Base-by-base conservation (phyloP, 345 rosid genomes). In the Syzygium oleosum region DNA sequence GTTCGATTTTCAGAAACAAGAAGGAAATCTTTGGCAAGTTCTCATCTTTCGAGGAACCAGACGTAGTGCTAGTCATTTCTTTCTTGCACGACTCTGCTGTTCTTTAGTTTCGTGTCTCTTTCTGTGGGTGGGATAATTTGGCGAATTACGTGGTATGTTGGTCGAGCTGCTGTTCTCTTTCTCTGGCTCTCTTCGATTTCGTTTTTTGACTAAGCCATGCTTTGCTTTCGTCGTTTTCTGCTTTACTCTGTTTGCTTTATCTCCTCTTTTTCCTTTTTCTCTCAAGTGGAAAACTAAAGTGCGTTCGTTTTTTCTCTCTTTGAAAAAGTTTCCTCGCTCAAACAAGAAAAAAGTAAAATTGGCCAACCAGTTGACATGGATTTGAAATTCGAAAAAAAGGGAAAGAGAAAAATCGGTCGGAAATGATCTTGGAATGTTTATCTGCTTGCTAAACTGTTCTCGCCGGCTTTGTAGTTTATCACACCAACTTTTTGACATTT, bases 211-310 rank as follows among this genome's bases (percentile, higher is more conserved):
- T 89, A 90, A 89, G 88, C 88, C 89, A 87, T 89, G 61, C 92
- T 88, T 93, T 88, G 88, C 84, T 89, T 90, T 92, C 90, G 91
- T 92, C 94, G 87, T 90, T 91, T 90, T 89, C 87, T 88, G 87
- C 90, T 92, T 95, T 92, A 88, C 85, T 86, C 87, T 87, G 88
- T 84, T 88, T 92, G 90, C 92, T 90, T 91, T 89, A 58, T 87
- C 78, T 84, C 85, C 87, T 85, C 86, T 78, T 85, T 87, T 88
- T 84, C 84, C 79, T 84, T 88, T 89, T 87, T 87, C 89, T 85
- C 92, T 89, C 88, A 17, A 87, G 89, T 90, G 94, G 88, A 88
- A 84, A 88, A 87, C 89, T 91, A 92, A 91, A 89, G 27, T 29
- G 43, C 43, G 54, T 84, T 54, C 86, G 31, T 63, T 51, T 52